phyloP scores from a whole-genome alignment of 2,329 filamentous ascomycete species.

The Alternaria solani region DNA sequence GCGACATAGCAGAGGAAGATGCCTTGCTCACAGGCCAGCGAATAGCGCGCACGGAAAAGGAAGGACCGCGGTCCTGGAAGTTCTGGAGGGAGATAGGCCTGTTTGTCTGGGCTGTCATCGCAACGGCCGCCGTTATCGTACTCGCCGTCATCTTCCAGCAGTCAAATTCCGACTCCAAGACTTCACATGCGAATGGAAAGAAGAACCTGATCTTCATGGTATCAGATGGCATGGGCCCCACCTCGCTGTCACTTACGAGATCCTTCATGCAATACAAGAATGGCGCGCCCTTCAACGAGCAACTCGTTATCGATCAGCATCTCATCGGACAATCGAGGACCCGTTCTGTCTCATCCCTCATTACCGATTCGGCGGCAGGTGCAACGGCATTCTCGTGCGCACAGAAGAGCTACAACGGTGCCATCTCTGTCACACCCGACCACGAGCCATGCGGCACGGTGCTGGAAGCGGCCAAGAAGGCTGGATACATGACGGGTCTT shows the following conservation, averaged over 20 bases:
- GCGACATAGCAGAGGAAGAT: slow-evolving; percentile 68
- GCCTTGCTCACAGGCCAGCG: slow-evolving; percentile 66
- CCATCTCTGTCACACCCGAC: slow-evolving; percentile 88
- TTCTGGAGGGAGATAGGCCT: slow-evolving; percentile 77
- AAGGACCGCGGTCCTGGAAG: slow-evolving; percentile 56
- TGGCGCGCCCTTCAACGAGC: slow-evolving; percentile 75
- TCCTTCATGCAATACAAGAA: slow-evolving; percentile 83
- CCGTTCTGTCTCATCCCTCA: slow-evolving; percentile 79
- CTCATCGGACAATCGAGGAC: slow-evolving; percentile 91
- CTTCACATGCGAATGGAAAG: slow-evolving; percentile 66
- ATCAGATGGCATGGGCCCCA: slow-evolving; percentile 97
- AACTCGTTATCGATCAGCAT: slow-evolving; percentile 83
- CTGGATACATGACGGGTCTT: slow-evolving; percentile 89
- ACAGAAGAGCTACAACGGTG: slow-evolving; percentile 94
- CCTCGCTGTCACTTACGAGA: slow-evolving; percentile 84
- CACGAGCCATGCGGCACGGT: slow-evolving; percentile 88
- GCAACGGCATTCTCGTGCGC: slow-evolving; percentile 96
- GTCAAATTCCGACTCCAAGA: slow-evolving; percentile 45
- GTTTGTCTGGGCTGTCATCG: slow-evolving; percentile 83
- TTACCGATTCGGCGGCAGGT: slow-evolving; percentile 96
- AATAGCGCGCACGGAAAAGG: slow-evolving; percentile 32
- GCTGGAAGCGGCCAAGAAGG: slow-evolving; percentile 90
- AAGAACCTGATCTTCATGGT: slow-evolving; percentile 99
- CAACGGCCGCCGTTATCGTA: slow-evolving; percentile 79
- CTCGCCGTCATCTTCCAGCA: slow-evolving; percentile 83